Conservation (phyloP, 2,329 filamentous ascomycete genomes). For the Orbilia quercus region DNA sequence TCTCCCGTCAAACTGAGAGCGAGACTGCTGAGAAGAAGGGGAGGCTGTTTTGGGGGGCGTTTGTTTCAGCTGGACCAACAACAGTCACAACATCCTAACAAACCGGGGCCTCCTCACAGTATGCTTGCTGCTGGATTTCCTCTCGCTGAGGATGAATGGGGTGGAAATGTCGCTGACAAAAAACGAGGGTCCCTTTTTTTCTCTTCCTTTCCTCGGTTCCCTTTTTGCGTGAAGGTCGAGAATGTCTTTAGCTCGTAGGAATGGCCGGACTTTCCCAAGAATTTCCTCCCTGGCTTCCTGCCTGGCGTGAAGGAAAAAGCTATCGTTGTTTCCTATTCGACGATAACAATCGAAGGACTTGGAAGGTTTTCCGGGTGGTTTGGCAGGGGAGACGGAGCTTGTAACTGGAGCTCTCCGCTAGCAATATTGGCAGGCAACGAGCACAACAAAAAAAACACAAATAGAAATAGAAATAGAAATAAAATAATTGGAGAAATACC, state of each 20-base stretch:
- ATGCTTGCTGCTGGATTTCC: slow-evolving; percentile 11
- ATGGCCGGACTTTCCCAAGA: slow-evolving; percentile 44
- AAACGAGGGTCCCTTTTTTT: slow-evolving; percentile 37
- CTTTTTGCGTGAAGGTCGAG: slow-evolving; percentile 17
- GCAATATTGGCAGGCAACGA: slow-evolving; percentile 21
- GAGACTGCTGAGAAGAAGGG: too few relatives aligned
- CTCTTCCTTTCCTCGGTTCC: too few relatives aligned
- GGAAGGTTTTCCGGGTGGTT: slow-evolving; percentile 17
- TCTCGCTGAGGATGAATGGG: slow-evolving; percentile 21
- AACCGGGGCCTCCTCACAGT: slow-evolving; percentile 13
- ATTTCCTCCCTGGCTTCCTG: slow-evolving; percentile 39
- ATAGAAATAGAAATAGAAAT: neutral
- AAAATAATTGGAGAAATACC: slow-evolving; percentile 2
- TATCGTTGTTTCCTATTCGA: slow-evolving; percentile 4
- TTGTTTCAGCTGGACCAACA: slow-evolving; percentile 50
- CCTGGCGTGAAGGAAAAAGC: slow-evolving; percentile 3
- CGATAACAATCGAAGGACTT: slow-evolving; percentile 11
- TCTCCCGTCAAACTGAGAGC: neutral
- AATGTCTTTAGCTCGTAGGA: slow-evolving; percentile 39
- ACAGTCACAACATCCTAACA: slow-evolving; percentile 49
- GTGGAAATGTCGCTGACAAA: slow-evolving; percentile 18
- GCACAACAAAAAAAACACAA: neutral
- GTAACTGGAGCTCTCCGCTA: slow-evolving; percentile 15
- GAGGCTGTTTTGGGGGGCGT: slow-evolving; percentile 18
- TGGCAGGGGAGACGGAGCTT: slow-evolving; percentile 1